Percentiles rank a stretch among this genome's conserved stretches.
phyloP scores from a whole-genome alignment of 805 yeast genomes.

The Hanseniaspora jakobsenii region DNA sequence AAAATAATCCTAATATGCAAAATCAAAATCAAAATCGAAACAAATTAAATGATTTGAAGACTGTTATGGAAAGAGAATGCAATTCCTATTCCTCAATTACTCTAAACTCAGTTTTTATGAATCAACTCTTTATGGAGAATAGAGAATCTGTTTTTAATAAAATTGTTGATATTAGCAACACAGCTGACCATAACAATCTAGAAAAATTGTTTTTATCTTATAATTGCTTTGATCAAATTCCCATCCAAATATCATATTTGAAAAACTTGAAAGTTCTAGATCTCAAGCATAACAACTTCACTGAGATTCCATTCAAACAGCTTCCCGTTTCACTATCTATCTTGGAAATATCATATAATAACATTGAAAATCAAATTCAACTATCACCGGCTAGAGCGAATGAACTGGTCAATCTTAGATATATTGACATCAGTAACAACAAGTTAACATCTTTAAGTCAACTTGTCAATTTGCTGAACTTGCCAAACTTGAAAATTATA shows the following conservation, averaged over 20 bases:
- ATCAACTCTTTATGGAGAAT: neutral
- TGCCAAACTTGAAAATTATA: conserved; percentile 42
- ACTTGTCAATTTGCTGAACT: conserved; percentile 43
- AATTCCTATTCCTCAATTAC: conserved; percentile 5
- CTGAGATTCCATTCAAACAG: conserved; percentile 36
- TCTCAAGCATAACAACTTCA: conserved; percentile 47
- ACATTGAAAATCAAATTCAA: conserved; percentile 25
- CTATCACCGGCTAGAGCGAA: conserved; percentile 36
- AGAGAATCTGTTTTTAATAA: conserved; percentile 2
- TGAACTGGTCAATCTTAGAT: conserved; percentile 37
- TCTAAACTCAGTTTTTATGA: conserved; percentile 1
- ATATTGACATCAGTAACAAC: conserved; percentile 52
- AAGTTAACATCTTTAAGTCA: conserved; percentile 34
- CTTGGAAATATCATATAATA: conserved; percentile 52
- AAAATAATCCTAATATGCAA: too few species aligned
- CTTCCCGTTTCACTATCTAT: conserved; percentile 39
- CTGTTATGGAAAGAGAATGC: conserved; percentile 12
- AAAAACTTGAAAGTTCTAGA: conserved; percentile 47
- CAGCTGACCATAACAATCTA: conserved; percentile 19
- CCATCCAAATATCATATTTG: conserved; percentile 36
- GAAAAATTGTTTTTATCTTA: conserved; percentile 44
- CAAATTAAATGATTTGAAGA: neutral
- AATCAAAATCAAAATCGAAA: too few species aligned
- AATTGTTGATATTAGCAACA: conserved; percentile 2
- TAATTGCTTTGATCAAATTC: conserved; percentile 39